phyloP scores from a whole-genome alignment of 768 basidiomycete species.

The Agaricus sinodeliciosus region DNA sequence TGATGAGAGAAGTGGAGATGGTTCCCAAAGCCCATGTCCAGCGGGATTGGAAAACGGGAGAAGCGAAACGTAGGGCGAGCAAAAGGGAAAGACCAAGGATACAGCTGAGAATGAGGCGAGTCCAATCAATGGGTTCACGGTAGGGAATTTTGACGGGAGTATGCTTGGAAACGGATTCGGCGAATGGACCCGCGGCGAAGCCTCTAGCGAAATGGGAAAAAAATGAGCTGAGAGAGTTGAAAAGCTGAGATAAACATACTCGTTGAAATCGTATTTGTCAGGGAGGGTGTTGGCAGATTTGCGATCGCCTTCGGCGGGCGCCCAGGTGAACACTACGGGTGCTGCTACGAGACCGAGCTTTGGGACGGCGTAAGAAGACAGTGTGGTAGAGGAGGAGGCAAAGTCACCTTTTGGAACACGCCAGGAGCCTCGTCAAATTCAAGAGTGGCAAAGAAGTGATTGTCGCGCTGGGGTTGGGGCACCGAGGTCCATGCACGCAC shows the following conservation, averaged over 20 bases:
- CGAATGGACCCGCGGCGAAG: constrained; percentile 73
- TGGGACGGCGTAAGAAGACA: not conserved
- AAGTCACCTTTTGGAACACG: constrained; percentile 73
- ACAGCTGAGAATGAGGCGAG: constrained; percentile 41
- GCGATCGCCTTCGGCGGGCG: constrained; percentile 65
- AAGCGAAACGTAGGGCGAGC: constrained; percentile 51
- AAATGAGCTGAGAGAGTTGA: not conserved
- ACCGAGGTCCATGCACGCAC: constrained; percentile 76
- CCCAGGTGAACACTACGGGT: constrained; percentile 75
- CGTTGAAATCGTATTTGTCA: constrained; percentile 70
- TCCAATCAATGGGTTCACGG: constrained; percentile 71
- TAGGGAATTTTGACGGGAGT: constrained; percentile 83
- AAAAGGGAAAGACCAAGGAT: constrained; percentile 40
- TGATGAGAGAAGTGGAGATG: constrained; percentile 61
- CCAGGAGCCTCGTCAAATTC: constrained; percentile 78
- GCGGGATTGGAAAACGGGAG: constrained; percentile 59
- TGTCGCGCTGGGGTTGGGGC: constrained; percentile 53
- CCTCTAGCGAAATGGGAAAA: constrained; percentile 49
- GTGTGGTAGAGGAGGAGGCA: not conserved
- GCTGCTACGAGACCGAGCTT: constrained; percentile 82
- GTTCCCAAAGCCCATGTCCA: constrained; percentile 72
- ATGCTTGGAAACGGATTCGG: constrained; percentile 63
- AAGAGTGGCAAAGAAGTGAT: constrained; percentile 88
- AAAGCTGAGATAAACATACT: constrained; percentile 34
- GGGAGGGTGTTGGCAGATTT: constrained; percentile 43